Conservation (phyloP, 805 yeast genomes). For the Pichia exigua region DNA sequence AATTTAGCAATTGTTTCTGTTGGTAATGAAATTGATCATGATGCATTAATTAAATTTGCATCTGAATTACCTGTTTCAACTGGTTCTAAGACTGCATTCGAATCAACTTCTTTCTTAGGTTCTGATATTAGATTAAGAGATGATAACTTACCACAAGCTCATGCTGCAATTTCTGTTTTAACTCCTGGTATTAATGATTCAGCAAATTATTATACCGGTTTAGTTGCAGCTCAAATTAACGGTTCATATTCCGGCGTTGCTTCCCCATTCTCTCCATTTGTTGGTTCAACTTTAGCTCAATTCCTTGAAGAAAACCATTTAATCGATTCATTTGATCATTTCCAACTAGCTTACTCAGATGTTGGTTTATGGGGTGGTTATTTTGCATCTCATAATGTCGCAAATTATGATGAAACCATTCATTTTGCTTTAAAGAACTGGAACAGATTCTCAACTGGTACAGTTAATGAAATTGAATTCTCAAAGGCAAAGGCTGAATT, state of each 20-base stretch:
- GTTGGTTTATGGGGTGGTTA: conserved; percentile 81
- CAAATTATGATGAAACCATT: conserved; percentile 61
- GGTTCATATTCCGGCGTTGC: conserved; percentile 49
- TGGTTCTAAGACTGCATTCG: conserved; percentile 41
- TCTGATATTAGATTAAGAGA: conserved; percentile 85
- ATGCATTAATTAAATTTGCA: conserved; percentile 58
- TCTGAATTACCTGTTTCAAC: conserved; percentile 42
- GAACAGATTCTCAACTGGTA: conserved; percentile 68
- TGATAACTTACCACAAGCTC: conserved; percentile 76
- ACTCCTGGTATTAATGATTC: conserved; percentile 55
- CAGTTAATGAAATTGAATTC: conserved; percentile 70
- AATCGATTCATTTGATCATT: conserved; percentile 65
- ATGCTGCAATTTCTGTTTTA: conserved; percentile 65
- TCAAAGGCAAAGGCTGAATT: conserved; percentile 67
- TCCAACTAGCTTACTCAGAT: conserved; percentile 65
- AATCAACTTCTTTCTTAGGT: conserved; percentile 66
- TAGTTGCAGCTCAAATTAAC: conserved; percentile 62
- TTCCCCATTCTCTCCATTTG: conserved; percentile 46
- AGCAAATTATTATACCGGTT: conserved; percentile 59
- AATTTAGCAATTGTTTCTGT: conserved; percentile 61
- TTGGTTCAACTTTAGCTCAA: conserved; percentile 65
- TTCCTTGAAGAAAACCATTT: conserved; percentile 65
- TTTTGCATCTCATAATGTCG: conserved; percentile 54
- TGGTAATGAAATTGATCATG: conserved; percentile 61
- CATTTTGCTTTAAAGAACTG: conserved; percentile 82